Percentiles rank a stretch among this genome's conserved stretches.
These are phyloP conservation scores for Nicotiana tabacum DNA, from an alignment of 257 asterid genomes.

Conservation along the genomic window DNA sequence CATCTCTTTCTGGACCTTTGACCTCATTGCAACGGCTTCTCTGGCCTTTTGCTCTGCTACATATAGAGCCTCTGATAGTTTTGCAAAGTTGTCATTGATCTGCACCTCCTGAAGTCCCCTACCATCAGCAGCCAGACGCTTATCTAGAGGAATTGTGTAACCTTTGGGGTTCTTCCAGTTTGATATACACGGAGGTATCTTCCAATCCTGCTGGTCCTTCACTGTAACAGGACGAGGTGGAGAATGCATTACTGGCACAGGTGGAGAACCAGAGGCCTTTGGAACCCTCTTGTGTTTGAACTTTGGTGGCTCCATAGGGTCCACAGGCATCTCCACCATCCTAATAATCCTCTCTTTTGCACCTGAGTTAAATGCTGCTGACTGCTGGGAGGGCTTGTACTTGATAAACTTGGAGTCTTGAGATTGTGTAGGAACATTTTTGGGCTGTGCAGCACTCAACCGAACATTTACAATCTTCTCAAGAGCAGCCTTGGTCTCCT, in stretches of 20 bases:
- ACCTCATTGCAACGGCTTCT: conserved; percentile 78
- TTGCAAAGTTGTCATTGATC: conserved; percentile 73
- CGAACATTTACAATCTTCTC: conserved; percentile 70
- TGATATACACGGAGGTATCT: conserved; percentile 83
- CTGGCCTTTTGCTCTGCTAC: conserved; percentile 80
- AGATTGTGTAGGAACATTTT: too few relatives aligned
- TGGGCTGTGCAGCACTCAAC: too few relatives aligned
- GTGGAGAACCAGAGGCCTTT: background rate
- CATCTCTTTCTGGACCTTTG: conserved; percentile 84
- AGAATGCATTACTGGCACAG: background rate
- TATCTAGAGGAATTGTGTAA: conserved; percentile 82
- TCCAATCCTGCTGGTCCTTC: conserved; percentile 83
- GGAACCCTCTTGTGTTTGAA: conserved; percentile 87
- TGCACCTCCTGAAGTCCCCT: conserved; percentile 78
- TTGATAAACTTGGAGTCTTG: too few relatives aligned
- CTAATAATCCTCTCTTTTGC: conserved; percentile 73
- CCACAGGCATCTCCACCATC: conserved; percentile 86
- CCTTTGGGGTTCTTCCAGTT: conserved; percentile 94
- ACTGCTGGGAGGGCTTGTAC: too few relatives aligned
- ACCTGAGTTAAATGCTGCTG: too few relatives aligned
- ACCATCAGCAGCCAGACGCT: conserved; percentile 89
- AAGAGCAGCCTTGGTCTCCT: conserved; percentile 72
- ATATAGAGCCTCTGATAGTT: conserved; percentile 59
- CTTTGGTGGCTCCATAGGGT: conserved; percentile 83
- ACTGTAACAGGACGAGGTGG: conserved; percentile 53